Evolutionary conservation across 1,284 basidiomycete species (phyloP), one percentile per base, ranked within the genome.

Genomic region (Fomitiporia mediterranea): DNA sequence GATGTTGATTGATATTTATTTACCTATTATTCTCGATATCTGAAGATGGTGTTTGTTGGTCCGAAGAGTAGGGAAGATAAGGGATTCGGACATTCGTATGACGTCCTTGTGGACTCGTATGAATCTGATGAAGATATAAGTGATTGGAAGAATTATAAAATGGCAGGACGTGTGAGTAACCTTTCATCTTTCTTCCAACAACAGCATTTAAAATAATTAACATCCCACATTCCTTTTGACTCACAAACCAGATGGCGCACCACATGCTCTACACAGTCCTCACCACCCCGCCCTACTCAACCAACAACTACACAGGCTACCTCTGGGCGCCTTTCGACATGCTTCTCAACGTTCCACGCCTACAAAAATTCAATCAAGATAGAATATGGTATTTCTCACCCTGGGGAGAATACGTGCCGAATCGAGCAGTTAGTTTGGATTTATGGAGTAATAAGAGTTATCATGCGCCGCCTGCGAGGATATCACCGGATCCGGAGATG

Each of bases 301-400:
- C 42, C 13, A 51, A 51, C n/a, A 79, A 77, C 61, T 79, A 79
- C 61, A 69, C 73, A 23, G 78, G 77, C 4, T 78, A 77, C 61
- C 70, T 79, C 13, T 79, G 77, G 77, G 77, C 70, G 17, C 78
- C 77, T 9, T 78, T 79, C 60, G 75, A 79, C 58, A 73, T 77
- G 4, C 65, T 79, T 25, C 68, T 80, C 40, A 80, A 80, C 55
- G 63, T 79, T 25, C 77, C 78, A 11, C 74, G 78, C 17, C 66
- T 78, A 9, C 68, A 75, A 48, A 69, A 70, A 55, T 79, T 79
- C 57, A 64, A 75, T 58, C 75, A 77, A 60, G 65, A 64, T 40
- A 63, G 65, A 15, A 74, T 78, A 60, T 80, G 77, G 74, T 79
- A 78, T 59, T 76, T 79, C 62, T 72, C 74, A n/a, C 75, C 75